Evolutionary conservation across 2,329 filamentous ascomycete genomes (phyloP).

Genomic region (Colletotrichum phormii): DNA sequence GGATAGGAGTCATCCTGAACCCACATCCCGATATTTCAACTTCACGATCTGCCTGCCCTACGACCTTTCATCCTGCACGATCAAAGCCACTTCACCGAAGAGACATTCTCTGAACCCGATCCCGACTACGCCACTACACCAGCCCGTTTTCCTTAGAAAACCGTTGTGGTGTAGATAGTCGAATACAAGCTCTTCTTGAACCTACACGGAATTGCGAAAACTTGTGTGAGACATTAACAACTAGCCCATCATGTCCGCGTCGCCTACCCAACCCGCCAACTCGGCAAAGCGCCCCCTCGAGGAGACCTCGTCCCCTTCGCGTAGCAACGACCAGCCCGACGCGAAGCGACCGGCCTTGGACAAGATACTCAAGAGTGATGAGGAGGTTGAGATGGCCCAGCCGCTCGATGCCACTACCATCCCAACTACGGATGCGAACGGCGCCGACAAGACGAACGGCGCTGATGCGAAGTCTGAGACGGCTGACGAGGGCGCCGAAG

Average conservation of each 20-base stretch:
- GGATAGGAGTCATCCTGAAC: constrained; percentile 36
- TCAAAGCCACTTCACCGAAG: constrained; percentile 38
- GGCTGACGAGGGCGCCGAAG: constrained; percentile 65
- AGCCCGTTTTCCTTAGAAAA: constrained; percentile 94
- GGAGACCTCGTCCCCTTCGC: constrained; percentile 94
- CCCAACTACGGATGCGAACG: constrained; percentile 60
- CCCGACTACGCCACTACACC: constrained; percentile 73
- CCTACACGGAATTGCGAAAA: constrained; percentile 52
- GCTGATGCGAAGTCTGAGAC: constrained; percentile 70
- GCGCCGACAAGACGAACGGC: constrained; percentile 61
- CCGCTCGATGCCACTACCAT: constrained; percentile 50
- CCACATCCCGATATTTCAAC: constrained; percentile 34
- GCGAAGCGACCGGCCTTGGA: constrained; percentile 97
- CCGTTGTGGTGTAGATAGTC: constrained; percentile 84
- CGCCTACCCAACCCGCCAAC: constrained; percentile 73
- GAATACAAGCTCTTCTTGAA: constrained; percentile 52
- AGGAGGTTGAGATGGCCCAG: constrained; percentile 60
- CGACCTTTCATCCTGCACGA: constrained; percentile 38
- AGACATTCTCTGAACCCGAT: constrained; percentile 52
- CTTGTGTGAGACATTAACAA: constrained; percentile 39
- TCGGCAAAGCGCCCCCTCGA: constrained; percentile 93
- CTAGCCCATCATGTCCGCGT: constrained; percentile 74
- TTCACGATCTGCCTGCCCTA: constrained; percentile 34
- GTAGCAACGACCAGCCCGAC: constrained; percentile 91
- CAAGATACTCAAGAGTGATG: constrained; percentile 82